phyloP scores from a whole-genome alignment of 129 eudicot genomes.

The Flaveria robusta region DNA sequence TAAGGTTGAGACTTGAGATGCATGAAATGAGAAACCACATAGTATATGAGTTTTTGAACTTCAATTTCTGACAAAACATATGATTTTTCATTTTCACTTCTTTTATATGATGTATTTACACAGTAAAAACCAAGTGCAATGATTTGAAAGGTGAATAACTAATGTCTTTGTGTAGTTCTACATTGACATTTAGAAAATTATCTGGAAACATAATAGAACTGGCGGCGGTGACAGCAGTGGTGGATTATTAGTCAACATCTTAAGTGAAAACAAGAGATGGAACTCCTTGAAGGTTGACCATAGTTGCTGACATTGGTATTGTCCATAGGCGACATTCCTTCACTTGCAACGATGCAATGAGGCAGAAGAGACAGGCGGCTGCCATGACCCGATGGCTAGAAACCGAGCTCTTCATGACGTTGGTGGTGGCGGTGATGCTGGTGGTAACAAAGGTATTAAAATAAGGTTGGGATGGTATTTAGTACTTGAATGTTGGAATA shows the following conservation, averaged over 20 bases:
- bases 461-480: constrained; percentile 18
- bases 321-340: constrained; percentile 24
- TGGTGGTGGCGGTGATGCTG: background rate
- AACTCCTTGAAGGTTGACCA: constrained; percentile 22
- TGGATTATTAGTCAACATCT: constrained; percentile 10
- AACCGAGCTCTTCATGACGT: constrained; percentile 37
- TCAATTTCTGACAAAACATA: background rate
- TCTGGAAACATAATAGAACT: constrained; percentile 20
- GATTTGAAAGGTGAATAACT: constrained; percentile 7
- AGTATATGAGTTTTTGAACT: background rate
- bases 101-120: background rate
- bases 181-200: constrained; percentile 14
- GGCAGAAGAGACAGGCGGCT: constrained; percentile 30
- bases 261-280: background rate
- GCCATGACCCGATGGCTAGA: constrained; percentile 31
- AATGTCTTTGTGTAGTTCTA: background rate
- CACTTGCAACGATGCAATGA: constrained; percentile 29
- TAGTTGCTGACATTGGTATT: constrained; percentile 23
- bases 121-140: background rate
- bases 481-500: constrained; percentile 1
- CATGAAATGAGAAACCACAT: background rate
- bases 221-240: constrained; percentile 14
- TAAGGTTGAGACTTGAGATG: background rate
- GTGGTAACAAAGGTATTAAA: too few species aligned
- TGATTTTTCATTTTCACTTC: background rate